These are phyloP conservation scores for Platanus orientalis DNA, from an alignment of 164 flowering plant genomes.

Conservation along the genomic window DNA sequence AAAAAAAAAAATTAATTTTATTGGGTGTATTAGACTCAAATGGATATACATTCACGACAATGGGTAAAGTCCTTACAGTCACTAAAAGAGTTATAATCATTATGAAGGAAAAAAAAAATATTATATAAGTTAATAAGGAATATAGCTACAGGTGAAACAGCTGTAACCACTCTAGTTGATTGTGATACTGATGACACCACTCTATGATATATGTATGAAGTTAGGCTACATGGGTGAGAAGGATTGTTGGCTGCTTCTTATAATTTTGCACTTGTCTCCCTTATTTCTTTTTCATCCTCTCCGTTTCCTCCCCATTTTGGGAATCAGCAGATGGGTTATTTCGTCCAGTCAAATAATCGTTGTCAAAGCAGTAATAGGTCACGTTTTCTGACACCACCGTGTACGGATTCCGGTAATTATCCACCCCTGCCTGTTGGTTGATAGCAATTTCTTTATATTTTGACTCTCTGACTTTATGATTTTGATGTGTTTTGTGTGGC, in stretches of 20 bases:
- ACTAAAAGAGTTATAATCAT: no score
- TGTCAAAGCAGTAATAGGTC: slow-evolving; percentile 19
- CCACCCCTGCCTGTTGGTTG: slow-evolving; percentile 29
- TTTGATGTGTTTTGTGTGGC: background rate
- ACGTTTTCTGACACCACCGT: slow-evolving; percentile 22
- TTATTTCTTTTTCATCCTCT: slow-evolving; percentile 9
- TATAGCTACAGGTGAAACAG: no score
- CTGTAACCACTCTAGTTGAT: no score
- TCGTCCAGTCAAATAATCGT: slow-evolving; percentile 25
- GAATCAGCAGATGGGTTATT: slow-evolving; percentile 21
- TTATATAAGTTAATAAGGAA: no score
- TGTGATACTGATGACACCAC: no score
- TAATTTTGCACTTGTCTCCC: background rate
- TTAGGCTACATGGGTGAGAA: no score
- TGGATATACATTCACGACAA: no score
- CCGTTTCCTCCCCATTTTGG: slow-evolving; percentile 24
- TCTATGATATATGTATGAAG: no score
- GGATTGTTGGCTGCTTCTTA: slow-evolving; percentile 14
- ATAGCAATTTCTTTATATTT: background rate
- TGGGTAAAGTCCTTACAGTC: no score
- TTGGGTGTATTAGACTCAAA: no score
- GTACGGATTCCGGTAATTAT: slow-evolving; percentile 31
- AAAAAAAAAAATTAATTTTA: no score
- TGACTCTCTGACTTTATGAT: background rate
- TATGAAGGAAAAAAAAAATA: no score